Evolutionary conservation across 805 yeast species (phyloP), one percentile per base, ranked within the genome.

Genomic region (Helenozyma baotianmanensis): DNA sequence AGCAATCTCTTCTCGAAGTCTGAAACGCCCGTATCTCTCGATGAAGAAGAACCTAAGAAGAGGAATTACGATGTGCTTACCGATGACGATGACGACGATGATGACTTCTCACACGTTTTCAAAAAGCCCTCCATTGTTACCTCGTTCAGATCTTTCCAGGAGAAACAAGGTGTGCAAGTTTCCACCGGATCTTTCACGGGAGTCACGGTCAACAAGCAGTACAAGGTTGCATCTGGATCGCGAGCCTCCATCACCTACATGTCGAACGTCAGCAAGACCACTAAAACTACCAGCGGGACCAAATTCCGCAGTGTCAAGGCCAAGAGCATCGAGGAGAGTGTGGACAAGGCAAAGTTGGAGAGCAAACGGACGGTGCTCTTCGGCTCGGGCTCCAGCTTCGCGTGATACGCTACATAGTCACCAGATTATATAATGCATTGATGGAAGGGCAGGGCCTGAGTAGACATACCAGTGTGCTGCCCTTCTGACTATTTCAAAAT

Each of bases 201-300:
- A 5, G 82, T 80, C 13, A 75, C 74, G 1, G 55, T 76, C 4
- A 66, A 76, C 27, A 72, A 72, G 21, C 66, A 71, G 18, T 74
- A 75, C 47, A 77, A 68, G 50, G 67, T 70, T 9, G 80, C 76
- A 1, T 65, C 76, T 2, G 74, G 80, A 6, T 60, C 74, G 4
- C 72, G 67, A 39, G 75, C 82, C 1, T 74, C 82, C 7, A 71
- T 82, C 41, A 71, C 80, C 28, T 72, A 71, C 34, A 51, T 75
- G 49, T 73, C 80, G 9, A 58, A 50, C 29, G 45, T 27, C 4
- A 36, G 31, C 25, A 43, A 29, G 16, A 55, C 54, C 27, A n/a
- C n/a, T n/a, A 52, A 55, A 18, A 54, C 58, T 38, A 23, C 30
- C n/a, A 24, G 14, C 17, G 13, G 31, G 6, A 40, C 43, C 22